These are phyloP conservation scores for Mycena citricolor DNA, from an alignment of 1,284 basidiomycete species.

Conservation along the genomic window DNA sequence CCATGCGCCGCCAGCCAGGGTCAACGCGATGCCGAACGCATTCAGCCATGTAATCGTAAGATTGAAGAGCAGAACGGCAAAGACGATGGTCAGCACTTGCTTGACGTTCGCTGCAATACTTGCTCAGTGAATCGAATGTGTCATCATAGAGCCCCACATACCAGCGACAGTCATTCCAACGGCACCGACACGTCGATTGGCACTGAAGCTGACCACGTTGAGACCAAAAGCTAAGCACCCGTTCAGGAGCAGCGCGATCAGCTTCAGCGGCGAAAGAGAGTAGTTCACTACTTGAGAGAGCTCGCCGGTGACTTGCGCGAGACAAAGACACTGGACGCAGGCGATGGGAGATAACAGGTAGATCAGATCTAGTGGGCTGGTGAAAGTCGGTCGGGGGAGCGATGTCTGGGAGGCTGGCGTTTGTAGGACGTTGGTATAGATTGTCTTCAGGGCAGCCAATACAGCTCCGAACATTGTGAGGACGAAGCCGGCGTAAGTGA, in stretches of 20 bases:
- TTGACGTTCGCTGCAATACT: slow-evolving; percentile 74
- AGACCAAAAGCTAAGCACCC: slow-evolving; percentile 86
- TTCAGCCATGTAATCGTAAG: slow-evolving; percentile 79
- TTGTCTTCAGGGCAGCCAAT: slow-evolving; percentile 88
- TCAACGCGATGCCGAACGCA: slow-evolving; percentile 77
- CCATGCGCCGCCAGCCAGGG: slow-evolving; percentile 81
- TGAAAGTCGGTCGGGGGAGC: slow-evolving; percentile 12
- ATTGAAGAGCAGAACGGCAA: slow-evolving; percentile 82
- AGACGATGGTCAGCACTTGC: slow-evolving; percentile 89
- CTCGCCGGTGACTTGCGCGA: slow-evolving; percentile 80
- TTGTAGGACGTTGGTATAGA: slow-evolving; percentile 84
- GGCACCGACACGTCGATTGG: slow-evolving; percentile 86
- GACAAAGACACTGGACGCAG: slow-evolving; percentile 79
- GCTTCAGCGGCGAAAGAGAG: slow-evolving; percentile 47
- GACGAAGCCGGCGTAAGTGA: slow-evolving; percentile 77
- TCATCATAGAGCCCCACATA: too few species aligned
- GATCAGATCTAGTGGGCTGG: slow-evolving; percentile 80
- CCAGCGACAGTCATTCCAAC: slow-evolving; percentile 87
- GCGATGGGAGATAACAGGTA: slow-evolving; percentile 85
- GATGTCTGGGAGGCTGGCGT: slow-evolving; percentile 29
- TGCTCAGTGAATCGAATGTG: too few species aligned
- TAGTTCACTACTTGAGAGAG: slow-evolving; percentile 60
- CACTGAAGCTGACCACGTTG: slow-evolving; percentile 90
- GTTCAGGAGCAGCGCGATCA: slow-evolving; percentile 68
- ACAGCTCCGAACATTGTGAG: slow-evolving; percentile 87